These are phyloP conservation scores for Leccinum pallidistipes DNA, from an alignment of 1,284 basidiomycete species.

Conservation along the genomic window DNA sequence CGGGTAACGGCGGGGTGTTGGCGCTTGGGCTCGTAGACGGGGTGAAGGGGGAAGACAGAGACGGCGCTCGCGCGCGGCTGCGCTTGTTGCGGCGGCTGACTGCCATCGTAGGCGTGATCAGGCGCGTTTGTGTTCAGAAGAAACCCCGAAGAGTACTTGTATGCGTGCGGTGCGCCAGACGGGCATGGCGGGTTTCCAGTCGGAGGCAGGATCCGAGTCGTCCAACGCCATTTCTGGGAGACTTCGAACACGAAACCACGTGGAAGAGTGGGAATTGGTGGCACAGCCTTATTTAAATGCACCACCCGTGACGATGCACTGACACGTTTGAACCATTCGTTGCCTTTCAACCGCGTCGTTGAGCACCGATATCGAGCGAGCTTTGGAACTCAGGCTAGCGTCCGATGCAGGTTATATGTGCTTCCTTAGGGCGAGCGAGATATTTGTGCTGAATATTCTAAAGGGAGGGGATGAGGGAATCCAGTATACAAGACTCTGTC, in stretches of 20 bases:
- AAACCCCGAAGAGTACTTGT: constrained; percentile 15
- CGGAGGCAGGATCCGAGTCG: neutral
- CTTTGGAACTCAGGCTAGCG: no score
- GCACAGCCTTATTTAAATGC: constrained; percentile 4
- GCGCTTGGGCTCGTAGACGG: constrained; percentile 8
- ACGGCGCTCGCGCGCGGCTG: constrained; percentile 11
- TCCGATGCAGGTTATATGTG: neutral
- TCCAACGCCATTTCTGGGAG: constrained; percentile 17
- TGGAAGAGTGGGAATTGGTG: neutral
- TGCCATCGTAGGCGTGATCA: constrained; percentile 20
- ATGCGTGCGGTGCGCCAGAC: constrained; percentile 17
- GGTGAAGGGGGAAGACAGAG: constrained; percentile 5
- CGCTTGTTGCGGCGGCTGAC: constrained; percentile 24
- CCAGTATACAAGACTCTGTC: neutral
- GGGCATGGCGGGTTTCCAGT: constrained; percentile 13
- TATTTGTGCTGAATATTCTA: neutral
- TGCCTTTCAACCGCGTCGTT: constrained; percentile 12
- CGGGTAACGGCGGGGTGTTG: constrained; percentile 16
- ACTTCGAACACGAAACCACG: neutral
- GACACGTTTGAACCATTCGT: constrained; percentile 1
- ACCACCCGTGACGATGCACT: neutral
- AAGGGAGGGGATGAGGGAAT: neutral
- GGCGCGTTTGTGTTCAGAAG: constrained; percentile 28
- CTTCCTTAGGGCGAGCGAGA: neutral
- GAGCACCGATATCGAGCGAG: neutral